Evolutionary conservation across 331 rosid species (phyloP).

Genomic region (Quercus lobata): DNA sequence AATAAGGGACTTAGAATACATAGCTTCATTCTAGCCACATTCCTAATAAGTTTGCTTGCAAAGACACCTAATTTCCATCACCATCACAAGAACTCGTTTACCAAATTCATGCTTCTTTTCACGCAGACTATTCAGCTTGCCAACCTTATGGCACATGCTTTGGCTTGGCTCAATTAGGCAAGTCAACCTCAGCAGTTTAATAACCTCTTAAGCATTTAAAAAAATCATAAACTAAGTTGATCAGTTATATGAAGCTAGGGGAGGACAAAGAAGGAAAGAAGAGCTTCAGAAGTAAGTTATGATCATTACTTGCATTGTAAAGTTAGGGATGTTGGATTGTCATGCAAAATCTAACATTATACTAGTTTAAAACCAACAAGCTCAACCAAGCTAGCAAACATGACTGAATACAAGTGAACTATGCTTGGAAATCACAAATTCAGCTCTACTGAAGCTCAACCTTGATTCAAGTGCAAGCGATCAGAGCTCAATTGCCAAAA

Average conservation of each 20-base stretch:
- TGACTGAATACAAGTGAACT: too few species aligned
- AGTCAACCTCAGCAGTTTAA: not conserved
- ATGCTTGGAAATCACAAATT: too few species aligned
- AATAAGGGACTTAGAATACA: not conserved
- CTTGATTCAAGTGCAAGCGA: too few species aligned
- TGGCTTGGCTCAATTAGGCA: not conserved
- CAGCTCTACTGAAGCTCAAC: too few species aligned
- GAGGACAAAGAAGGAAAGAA: not conserved
- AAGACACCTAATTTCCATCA: not conserved
- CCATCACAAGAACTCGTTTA: not conserved
- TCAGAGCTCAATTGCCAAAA: too few species aligned
- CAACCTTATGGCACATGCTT: not conserved
- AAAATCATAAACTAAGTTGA: not conserved
- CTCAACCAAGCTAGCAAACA: too few species aligned
- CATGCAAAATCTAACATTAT: not conserved
- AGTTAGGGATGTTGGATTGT: not conserved
- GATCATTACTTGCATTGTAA: not conserved
- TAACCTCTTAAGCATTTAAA: not conserved
- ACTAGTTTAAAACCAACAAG: too few species aligned
- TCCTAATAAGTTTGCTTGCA: constrained; percentile 11
- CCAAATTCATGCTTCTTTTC: not conserved
- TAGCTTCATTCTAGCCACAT: too few species aligned
- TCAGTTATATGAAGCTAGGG: not conserved
- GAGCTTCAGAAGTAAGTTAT: not conserved
- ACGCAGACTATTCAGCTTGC: not conserved